Evolutionary conservation across 140 eudicot species (phyloP).

Genomic region (Anethum foeniculum): DNA sequence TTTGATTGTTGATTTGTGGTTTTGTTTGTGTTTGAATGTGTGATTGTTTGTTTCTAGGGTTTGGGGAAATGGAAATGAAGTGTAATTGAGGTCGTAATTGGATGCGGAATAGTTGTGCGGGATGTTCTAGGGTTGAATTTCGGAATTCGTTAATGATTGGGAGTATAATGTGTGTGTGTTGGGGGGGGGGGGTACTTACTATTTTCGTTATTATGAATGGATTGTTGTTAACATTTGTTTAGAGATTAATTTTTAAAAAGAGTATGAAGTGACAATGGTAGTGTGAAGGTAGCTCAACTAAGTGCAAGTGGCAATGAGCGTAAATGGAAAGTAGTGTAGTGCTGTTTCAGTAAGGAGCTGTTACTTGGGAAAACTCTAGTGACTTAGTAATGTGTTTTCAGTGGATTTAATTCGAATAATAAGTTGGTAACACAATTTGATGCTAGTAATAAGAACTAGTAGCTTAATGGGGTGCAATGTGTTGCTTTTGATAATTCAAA

Average conservation of each 20-base stretch:
- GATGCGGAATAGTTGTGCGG: background rate
- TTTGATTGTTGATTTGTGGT: conserved; percentile 4
- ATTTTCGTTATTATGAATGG: background rate
- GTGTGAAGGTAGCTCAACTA: background rate
- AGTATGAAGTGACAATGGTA: background rate
- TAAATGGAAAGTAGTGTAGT: background rate
- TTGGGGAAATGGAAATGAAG: conserved; percentile 15
- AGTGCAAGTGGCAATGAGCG: background rate
- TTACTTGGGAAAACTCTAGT: background rate
- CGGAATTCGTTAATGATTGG: background rate
- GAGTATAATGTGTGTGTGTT: background rate
- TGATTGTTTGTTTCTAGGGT: background rate
- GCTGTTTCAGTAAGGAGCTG: background rate
- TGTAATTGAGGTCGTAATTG: conserved; percentile 18
- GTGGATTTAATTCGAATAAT: background rate
- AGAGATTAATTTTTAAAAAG: background rate
- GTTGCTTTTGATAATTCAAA: background rate
- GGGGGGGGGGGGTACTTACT: background rate
- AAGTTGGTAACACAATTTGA: background rate
- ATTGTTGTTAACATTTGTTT: background rate
- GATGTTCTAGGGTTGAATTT: background rate
- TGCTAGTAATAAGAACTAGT: background rate
- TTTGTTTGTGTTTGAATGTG: background rate
- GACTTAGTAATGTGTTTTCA: background rate
- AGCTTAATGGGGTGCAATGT: background rate